phyloP scores from a whole-genome alignment of 345 rosid genomes.

The Anacardium occidentale region DNA sequence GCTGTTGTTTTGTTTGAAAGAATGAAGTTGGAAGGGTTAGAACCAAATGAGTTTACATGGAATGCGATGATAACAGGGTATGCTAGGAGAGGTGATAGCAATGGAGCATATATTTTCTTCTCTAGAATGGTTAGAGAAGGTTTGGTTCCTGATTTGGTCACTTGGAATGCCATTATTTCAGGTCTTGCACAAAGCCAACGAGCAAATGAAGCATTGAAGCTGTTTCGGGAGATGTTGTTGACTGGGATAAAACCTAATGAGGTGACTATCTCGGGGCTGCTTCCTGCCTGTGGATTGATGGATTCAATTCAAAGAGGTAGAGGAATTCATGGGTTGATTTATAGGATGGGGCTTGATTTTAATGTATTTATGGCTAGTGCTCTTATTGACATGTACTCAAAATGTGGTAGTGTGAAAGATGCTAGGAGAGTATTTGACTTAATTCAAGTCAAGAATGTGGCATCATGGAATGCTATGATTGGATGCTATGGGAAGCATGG shows the following conservation, averaged over 20 bases:
- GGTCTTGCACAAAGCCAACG: slow-evolving; percentile 46
- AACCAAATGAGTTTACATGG: slow-evolving; percentile 49
- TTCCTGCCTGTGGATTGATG: slow-evolving; percentile 44
- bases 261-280: slow-evolving; percentile 49
- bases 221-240: slow-evolving; percentile 34
- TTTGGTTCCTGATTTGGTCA: slow-evolving; percentile 41
- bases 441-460: slow-evolving; percentile 28
- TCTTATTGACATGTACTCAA: slow-evolving; percentile 63
- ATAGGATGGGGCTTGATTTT: slow-evolving; percentile 34
- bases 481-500: slow-evolving; percentile 54
- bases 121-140: slow-evolving; percentile 41
- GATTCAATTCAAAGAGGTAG: slow-evolving; percentile 40
- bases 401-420: slow-evolving; percentile 49
- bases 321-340: slow-evolving; percentile 45
- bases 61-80: slow-evolving; percentile 39
- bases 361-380: slow-evolving; percentile 48
- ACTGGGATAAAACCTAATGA: slow-evolving; percentile 35
- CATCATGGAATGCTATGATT: slow-evolving; percentile 60
- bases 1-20: slow-evolving; percentile 36
- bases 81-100: slow-evolving; percentile 42
- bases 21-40: slow-evolving; percentile 44
- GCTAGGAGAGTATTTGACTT: slow-evolving; percentile 39
- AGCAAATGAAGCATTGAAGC: slow-evolving; percentile 37
- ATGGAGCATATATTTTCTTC: slow-evolving; percentile 28
- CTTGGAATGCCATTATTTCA: slow-evolving; percentile 59